These are phyloP conservation scores for Furcasterigmium sp. DNA, from an alignment of 2,329 filamentous ascomycete genomes.

Conservation along the genomic window DNA sequence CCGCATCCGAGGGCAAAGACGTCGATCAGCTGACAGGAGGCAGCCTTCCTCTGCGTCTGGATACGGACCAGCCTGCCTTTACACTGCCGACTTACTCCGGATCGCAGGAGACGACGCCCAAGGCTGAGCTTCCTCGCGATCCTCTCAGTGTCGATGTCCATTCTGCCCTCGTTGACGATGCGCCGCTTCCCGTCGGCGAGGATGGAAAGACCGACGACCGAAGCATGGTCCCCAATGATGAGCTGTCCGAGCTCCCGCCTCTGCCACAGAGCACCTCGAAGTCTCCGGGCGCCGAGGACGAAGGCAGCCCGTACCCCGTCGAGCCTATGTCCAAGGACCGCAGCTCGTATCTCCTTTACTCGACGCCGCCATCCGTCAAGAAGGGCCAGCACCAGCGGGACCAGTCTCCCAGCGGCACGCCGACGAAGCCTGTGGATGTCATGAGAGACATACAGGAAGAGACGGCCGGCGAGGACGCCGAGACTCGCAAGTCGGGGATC, in stretches of 20 bases:
- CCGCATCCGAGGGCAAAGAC: conserved; percentile 20
- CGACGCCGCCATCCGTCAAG: conserved; percentile 27
- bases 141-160: conserved; percentile 28
- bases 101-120: conserved; percentile 65
- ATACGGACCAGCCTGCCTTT: conserved; percentile 28
- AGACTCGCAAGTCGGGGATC: background rate
- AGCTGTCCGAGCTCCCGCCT: conserved; percentile 7
- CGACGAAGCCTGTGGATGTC: conserved; percentile 13
- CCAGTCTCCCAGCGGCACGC: conserved; percentile 17
- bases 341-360: conserved; percentile 35
- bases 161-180: conserved; percentile 9
- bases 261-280: conserved; percentile 10
- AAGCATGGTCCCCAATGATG: background rate
- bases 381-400: conserved; percentile 15
- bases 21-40: conserved; percentile 16
- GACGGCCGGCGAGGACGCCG: conserved; percentile 2
- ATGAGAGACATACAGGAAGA: conserved; percentile 21
- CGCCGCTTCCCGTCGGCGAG: conserved; percentile 11
- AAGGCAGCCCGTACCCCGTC: conserved; percentile 32
- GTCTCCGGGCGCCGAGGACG: conserved; percentile 14
- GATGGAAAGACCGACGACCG: background rate
- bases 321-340: conserved; percentile 36
- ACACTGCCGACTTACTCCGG: conserved; percentile 42
- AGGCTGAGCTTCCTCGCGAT: conserved; percentile 35
- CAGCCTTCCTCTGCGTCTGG: conserved; percentile 32